Evolutionary conservation across 352 stramenopile genomes (phyloP).

Genomic region (Pythium myriotylum): DNA sequence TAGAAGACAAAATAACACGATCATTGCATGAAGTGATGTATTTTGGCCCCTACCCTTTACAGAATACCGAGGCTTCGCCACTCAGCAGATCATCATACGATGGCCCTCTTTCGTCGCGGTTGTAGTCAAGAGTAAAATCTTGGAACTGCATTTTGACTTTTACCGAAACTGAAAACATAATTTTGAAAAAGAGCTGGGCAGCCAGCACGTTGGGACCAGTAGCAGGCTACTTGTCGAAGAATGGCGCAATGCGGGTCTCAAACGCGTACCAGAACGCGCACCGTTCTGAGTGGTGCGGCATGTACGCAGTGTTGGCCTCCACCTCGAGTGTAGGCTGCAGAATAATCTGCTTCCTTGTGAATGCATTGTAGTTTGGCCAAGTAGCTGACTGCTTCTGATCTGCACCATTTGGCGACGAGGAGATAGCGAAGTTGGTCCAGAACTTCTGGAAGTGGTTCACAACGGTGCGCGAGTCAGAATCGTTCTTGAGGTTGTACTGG

Average conservation of each 20-base stretch:
- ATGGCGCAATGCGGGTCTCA: not conserved
- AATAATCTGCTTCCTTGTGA: conserved; percentile 1
- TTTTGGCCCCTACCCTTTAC: no score
- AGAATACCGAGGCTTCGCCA: no score
- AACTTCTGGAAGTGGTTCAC: conserved; percentile 1
- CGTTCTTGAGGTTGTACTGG: not conserved
- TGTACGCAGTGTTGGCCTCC: not conserved
- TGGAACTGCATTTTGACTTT: no score
- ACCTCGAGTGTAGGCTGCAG: not conserved
- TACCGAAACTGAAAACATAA: no score
- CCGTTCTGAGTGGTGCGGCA: not conserved
- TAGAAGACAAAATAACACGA: no score
- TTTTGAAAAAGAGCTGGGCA: no score
- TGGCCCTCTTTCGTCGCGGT: no score
- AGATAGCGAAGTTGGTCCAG: conserved; percentile 5
- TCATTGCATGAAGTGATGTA: no score
- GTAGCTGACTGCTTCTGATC: not conserved
- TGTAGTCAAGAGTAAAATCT: no score
- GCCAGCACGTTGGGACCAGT: no score
- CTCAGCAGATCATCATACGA: no score
- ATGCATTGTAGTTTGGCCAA: not conserved
- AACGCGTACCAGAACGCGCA: conserved; percentile 1
- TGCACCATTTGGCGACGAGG: not conserved
- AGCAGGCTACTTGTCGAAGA: not conserved
- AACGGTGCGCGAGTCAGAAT: not conserved